Conservation (phyloP, 305 asterid genomes). For the Fraxinus dipetala region DNA sequence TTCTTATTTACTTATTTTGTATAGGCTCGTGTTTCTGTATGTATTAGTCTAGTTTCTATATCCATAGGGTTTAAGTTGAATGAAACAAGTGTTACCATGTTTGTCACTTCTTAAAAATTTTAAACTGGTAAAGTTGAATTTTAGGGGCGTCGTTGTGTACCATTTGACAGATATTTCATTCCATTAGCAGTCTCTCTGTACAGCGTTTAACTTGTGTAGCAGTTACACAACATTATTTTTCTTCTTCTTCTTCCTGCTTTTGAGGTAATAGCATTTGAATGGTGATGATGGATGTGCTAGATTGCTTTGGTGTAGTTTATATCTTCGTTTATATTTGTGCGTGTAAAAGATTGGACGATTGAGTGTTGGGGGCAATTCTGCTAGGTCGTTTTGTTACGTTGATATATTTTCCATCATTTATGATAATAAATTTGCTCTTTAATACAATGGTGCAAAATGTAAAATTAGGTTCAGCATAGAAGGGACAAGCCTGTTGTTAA, state of each 20-base stretch:
- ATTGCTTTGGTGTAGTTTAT: not conserved
- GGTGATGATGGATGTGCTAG: not conserved
- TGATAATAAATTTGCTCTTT: slow-evolving; percentile 40
- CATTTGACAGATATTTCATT: not conserved
- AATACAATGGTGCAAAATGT: slow-evolving; percentile 54
- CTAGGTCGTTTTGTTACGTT: slow-evolving; percentile 23
- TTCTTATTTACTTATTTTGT: not conserved
- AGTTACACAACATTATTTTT: not conserved
- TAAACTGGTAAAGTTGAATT: not conserved
- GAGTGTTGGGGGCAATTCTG: slow-evolving; percentile 4
- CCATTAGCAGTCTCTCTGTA: not conserved
- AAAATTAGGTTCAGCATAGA: slow-evolving; percentile 62
- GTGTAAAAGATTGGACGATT: slow-evolving; percentile 7
- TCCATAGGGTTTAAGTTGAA: not conserved
- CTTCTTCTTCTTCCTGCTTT: not conserved
- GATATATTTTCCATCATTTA: slow-evolving; percentile 23
- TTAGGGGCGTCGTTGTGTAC: not conserved
- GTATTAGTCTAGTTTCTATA: not conserved
- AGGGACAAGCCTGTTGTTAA: slow-evolving; percentile 58
- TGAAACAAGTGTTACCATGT: not conserved
- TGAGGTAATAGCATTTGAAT: not conserved
- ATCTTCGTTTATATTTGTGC: not conserved
- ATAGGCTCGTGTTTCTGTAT: not conserved
- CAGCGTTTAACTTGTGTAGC: not conserved
- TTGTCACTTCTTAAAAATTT: not conserved